Evolutionary conservation across 495 filamentous ascomycete species (phyloP).

Genomic region (Penicillium salamii): DNA sequence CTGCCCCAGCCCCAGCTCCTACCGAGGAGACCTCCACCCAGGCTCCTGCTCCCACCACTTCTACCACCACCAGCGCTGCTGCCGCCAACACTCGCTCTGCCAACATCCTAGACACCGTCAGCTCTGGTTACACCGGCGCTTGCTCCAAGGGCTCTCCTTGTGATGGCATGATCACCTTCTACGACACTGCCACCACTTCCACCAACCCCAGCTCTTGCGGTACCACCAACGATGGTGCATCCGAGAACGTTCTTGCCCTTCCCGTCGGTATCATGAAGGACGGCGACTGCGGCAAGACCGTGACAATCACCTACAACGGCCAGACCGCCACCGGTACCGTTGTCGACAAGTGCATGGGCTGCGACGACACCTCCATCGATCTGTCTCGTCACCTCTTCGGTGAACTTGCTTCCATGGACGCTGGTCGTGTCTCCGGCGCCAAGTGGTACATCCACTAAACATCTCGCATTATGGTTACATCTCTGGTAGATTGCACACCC

Average conservation of each 20-base stretch:
- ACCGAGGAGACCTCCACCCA: constrained; percentile 1
- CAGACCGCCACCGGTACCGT: constrained; percentile 54
- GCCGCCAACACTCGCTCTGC: constrained; percentile 10
- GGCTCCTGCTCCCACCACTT: constrained; percentile 8
- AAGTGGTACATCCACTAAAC: constrained; percentile 38
- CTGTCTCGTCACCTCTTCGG: constrained; percentile 44
- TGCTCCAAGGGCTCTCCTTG: constrained; percentile 38
- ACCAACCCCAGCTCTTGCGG: constrained; percentile 45
- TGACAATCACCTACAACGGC: constrained; percentile 58
- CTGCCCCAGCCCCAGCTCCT: constrained; percentile 11
- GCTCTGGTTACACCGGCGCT: constrained; percentile 28
- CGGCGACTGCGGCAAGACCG: constrained; percentile 62
- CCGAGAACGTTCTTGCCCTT: constrained; percentile 45
- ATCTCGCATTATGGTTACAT: constrained; percentile 12
- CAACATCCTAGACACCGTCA: constrained; percentile 13
- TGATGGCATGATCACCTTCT: constrained; percentile 44
- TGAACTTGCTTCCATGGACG: constrained; percentile 25
- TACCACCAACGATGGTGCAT: constrained; percentile 38
- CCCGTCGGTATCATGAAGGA: constrained; percentile 54
- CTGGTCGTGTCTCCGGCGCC: constrained; percentile 32
- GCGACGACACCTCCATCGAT: constrained; percentile 45
- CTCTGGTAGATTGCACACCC: constrained; percentile 24
- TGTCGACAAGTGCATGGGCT: constrained; percentile 76
- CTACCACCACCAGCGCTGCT: constrained; percentile 13
- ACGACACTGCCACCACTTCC: constrained; percentile 39